These are phyloP conservation scores for Postia placenta DNA, from an alignment of 768 basidiomycete genomes.

Conservation along the genomic window DNA sequence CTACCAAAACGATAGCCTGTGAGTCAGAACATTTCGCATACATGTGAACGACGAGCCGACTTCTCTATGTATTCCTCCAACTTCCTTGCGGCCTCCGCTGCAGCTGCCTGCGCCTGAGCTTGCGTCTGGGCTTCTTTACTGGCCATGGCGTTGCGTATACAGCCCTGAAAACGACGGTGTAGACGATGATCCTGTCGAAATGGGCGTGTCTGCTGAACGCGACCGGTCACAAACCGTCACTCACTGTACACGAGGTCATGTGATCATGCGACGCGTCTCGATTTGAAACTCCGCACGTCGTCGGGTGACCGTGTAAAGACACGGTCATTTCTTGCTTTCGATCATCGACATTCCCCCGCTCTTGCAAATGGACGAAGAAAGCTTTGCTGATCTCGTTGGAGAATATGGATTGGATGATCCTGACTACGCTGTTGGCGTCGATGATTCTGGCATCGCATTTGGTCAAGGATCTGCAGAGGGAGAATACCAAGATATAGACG, in stretches of 20 bases:
- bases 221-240: conserved; percentile 5
- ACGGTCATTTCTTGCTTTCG: neutral
- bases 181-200: neutral
- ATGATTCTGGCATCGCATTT: conserved; percentile 4
- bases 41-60: conserved; percentile 30
- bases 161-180: neutral
- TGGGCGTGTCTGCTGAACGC: conserved; percentile 1
- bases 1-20: conserved; percentile 30
- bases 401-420: conserved; percentile 14
- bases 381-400: conserved; percentile 8
- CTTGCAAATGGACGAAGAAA: conserved; percentile 11
- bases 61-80: conserved; percentile 77
- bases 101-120: conserved; percentile 1
- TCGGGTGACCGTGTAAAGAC: neutral
- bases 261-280: conserved; percentile 1
- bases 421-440: conserved; percentile 8
- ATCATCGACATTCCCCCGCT: neutral
- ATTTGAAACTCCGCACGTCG: conserved; percentile 1
- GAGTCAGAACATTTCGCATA: conserved; percentile 3
- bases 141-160: neutral
- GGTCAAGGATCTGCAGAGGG: neutral
- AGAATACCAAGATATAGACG: conserved; percentile 9
- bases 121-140: conserved; percentile 1
- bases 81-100: conserved; percentile 4
- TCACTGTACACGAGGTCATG: neutral